Base-by-base conservation (phyloP, 2,329 filamentous ascomycete genomes). In the Pochonia chlamydosporia region DNA sequence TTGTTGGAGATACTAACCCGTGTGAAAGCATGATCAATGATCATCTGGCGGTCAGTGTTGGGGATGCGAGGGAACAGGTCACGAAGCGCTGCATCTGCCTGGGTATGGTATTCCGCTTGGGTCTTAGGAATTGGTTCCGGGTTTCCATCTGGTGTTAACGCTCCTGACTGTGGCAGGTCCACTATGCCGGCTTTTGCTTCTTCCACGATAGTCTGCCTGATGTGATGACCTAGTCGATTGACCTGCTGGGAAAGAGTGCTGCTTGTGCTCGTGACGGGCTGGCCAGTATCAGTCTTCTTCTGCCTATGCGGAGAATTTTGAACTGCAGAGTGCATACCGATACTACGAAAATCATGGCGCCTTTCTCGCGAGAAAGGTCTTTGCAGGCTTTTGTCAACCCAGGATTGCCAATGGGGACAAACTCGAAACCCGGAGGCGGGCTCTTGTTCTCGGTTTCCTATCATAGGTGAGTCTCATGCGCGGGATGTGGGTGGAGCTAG, bases 1-100 rank as follows among this genome's bases (percentile, higher is more conserved):
- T 28, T 28, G 26, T 16, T 43, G 31, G 49, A 49, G 49, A 48
- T 28, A 66, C 71, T 55, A 66, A 82, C 81, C 72, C 78, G 78
- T 62, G 75, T 75, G 57, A 85, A 85, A 16, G 81, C 74, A 58
- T 81, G 80, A 43, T 78, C 70, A 24, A 85, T 76, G 48, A 85
- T 82, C 57, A 74, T 71, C 52, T 78, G 73, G 35, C 81, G 75
- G 63, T 85, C 81, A 21, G 78, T 81, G 52, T 85, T 73, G 9
- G 82, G 82, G 44, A 85, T 84, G 47, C 81, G 71, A 1, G 81
- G 82, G 56, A 85, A 85, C 16, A 85, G 63, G 57, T 85, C 82
- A 57, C 77, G 71, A 43, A 85, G 70, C 9, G 78, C 79, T 24
- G 72, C 76, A 59, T 85, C 79, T 44, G 79, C 81, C 60, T 85